Percentiles rank a stretch among this genome's conserved stretches.
Conservation (phyloP, 257 asterid genomes). For the Solanum dulcamara region DNA sequence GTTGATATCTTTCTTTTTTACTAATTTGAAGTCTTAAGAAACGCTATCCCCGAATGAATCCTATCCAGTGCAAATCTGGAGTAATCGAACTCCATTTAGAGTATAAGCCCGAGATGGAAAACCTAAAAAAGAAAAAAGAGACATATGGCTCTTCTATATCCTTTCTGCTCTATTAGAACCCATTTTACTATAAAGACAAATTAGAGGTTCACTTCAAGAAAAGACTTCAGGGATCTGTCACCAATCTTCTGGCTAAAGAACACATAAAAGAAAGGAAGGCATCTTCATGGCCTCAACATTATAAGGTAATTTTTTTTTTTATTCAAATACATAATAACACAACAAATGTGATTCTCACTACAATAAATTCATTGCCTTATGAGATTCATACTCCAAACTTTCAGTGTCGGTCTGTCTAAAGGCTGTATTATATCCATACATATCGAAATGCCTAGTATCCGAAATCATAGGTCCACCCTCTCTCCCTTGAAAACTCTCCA, state of each 20-base stretch:
- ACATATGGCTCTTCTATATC: too few species aligned
- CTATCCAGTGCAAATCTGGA: too few species aligned
- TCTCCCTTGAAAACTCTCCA: constrained; percentile 40
- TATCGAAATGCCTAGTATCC: constrained; percentile 46
- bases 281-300: neutral
- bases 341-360: constrained; percentile 12
- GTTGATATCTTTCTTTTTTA: neutral
- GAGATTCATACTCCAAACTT: constrained; percentile 43
- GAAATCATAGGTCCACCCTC: constrained; percentile 40
- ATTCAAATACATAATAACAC: neutral
- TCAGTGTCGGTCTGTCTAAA: constrained; percentile 42
- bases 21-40: neutral
- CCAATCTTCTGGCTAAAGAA: neutral
- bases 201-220: neutral
- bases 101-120: too few species aligned
- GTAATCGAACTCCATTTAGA: too few species aligned
- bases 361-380: constrained; percentile 53
- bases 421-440: constrained; percentile 41
- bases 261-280: neutral
- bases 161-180: too few species aligned
- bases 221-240: neutral
- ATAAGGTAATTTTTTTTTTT: too few species aligned
- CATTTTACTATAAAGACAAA: too few species aligned
- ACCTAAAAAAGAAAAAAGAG: too few species aligned
- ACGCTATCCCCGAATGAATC: too few species aligned